These are phyloP conservation scores for Sclerotiophoma versabilis DNA, from an alignment of 2,329 filamentous ascomycete genomes.

Conservation along the genomic window DNA sequence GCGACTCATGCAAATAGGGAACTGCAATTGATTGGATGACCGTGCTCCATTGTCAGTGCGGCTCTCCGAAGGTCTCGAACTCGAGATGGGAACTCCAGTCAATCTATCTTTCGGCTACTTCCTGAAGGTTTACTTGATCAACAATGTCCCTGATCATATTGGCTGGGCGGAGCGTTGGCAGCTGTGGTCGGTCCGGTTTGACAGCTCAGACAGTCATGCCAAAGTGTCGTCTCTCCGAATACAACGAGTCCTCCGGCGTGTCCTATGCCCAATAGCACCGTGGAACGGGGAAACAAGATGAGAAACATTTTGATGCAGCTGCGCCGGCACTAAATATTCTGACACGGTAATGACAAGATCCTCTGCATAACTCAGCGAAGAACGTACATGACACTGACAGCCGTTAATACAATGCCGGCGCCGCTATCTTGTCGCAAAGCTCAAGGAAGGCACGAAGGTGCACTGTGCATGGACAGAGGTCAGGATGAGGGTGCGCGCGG, in stretches of 20 bases:
- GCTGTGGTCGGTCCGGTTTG: neutral
- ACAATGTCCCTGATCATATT: neutral
- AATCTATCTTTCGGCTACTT: neutral
- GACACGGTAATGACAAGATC: constrained; percentile 4
- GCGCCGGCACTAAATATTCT: constrained; percentile 10
- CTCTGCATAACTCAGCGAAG: neutral
- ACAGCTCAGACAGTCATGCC: neutral
- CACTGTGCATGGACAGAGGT: constrained; percentile 14
- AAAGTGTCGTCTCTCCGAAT: neutral
- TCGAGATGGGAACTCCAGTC: neutral
- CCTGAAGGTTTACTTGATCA: neutral
- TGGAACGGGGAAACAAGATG: constrained; percentile 7
- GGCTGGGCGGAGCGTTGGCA: neutral
- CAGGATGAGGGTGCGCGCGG: constrained; percentile 5
- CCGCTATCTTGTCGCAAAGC: constrained; percentile 5
- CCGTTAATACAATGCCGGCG: neutral
- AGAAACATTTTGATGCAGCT: constrained; percentile 14
- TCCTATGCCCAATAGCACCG: neutral
- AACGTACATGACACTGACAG: neutral
- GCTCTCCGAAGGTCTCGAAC: constrained; percentile 5
- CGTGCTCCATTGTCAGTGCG: constrained; percentile 11
- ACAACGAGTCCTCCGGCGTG: neutral
- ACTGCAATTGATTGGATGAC: neutral
- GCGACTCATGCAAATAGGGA: constrained; percentile 2
- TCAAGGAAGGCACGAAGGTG: neutral